phyloP scores from a whole-genome alignment of 495 filamentous ascomycete genomes.

The Neurospora tetrasperma region DNA sequence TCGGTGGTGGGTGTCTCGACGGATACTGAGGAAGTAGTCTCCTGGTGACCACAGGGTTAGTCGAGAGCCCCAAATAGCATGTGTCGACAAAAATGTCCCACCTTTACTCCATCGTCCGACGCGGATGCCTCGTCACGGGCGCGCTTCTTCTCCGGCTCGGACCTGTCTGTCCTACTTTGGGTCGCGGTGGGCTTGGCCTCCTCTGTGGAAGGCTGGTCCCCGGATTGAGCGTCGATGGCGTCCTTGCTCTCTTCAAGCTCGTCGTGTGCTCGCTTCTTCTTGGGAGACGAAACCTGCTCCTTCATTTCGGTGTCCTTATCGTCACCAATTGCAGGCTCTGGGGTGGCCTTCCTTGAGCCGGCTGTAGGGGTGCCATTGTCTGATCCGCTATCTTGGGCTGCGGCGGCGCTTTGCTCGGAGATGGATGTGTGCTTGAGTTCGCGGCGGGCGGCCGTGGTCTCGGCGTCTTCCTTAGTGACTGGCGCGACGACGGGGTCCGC shows the following conservation, averaged over 20 bases:
- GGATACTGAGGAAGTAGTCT: slow-evolving; percentile 7
- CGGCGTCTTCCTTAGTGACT: slow-evolving; percentile 37
- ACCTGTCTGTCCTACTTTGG: slow-evolving; percentile 31
- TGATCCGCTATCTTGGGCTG: slow-evolving; percentile 13
- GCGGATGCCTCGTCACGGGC: slow-evolving; percentile 25
- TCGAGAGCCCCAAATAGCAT: neutral
- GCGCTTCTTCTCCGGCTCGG: slow-evolving; percentile 48
- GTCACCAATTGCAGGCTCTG: slow-evolving; percentile 20
- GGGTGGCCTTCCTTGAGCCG: slow-evolving; percentile 13
- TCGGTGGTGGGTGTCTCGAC: slow-evolving; percentile 16
- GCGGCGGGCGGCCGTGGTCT: slow-evolving; percentile 43
- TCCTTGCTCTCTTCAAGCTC: slow-evolving; percentile 37
- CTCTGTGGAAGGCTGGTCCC: slow-evolving; percentile 29
- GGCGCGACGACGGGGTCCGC: slow-evolving; percentile 17
- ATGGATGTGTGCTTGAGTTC: slow-evolving; percentile 46
- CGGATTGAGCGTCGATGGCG: slow-evolving; percentile 13
- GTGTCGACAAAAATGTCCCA: neutral
- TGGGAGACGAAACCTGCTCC: slow-evolving; percentile 41
- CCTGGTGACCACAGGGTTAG: slow-evolving; percentile 6
- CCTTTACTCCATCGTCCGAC: slow-evolving; percentile 2
- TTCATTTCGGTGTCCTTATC: slow-evolving; percentile 27
- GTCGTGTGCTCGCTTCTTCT: slow-evolving; percentile 47
- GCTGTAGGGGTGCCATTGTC: neutral
- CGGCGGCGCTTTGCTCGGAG: slow-evolving; percentile 22
- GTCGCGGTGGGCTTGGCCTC: slow-evolving; percentile 14